Conservation (phyloP, 305 asterid genomes). For the Fraxinus floribunda region DNA sequence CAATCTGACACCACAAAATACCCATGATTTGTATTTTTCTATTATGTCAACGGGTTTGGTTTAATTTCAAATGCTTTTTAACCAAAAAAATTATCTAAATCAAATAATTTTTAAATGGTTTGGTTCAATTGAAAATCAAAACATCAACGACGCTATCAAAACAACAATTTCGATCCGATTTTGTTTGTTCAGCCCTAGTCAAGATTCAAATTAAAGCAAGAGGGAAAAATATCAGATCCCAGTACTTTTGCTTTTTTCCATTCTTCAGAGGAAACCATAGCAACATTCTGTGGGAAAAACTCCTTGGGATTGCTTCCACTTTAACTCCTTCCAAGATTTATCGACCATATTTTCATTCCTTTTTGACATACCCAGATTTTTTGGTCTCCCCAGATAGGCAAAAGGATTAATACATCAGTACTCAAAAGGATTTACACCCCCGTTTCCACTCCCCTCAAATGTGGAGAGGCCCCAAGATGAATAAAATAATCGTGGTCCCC, state of each 20-base stretch:
- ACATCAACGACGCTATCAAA: background rate
- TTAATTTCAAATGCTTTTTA: background rate
- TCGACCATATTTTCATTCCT: background rate
- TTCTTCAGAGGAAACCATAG: background rate
- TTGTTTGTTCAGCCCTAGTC: background rate
- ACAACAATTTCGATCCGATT: background rate
- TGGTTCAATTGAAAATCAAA: background rate
- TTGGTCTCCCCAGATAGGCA: background rate
- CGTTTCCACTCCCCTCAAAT: too few relatives aligned
- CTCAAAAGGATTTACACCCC: too few relatives aligned
- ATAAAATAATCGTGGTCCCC: too few relatives aligned
- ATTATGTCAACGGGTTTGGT: background rate
- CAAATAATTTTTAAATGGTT: background rate
- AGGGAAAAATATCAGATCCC: background rate
- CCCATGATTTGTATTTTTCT: background rate
- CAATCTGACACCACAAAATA: background rate
- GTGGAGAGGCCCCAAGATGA: too few relatives aligned
- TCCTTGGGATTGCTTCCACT: slow-evolving; percentile 19
- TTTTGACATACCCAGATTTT: background rate
- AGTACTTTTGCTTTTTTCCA: background rate
- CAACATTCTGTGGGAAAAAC: slow-evolving; percentile 11
- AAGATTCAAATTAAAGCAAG: slow-evolving; percentile 1
- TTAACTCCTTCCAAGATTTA: slow-evolving; percentile 22
- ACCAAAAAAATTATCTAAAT: background rate
- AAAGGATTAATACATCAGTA: too few relatives aligned